phyloP scores from a whole-genome alignment of 2,329 filamentous ascomycete species.

The Curvularia sp. region DNA sequence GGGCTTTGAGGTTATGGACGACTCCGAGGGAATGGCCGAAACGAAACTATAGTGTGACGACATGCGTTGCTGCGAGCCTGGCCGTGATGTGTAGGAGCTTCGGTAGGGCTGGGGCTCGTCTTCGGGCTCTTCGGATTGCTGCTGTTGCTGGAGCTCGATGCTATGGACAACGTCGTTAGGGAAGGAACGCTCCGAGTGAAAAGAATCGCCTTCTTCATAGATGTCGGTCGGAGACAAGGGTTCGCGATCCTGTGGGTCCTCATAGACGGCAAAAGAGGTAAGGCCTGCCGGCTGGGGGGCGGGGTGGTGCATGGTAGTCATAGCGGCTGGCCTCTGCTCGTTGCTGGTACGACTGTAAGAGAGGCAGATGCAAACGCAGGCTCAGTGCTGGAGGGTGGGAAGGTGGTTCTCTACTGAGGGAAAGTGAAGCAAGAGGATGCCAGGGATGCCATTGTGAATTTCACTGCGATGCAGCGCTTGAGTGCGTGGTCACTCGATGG shows the following conservation, averaged over 20 bases:
- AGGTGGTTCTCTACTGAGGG: background rate
- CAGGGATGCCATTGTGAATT: slow-evolving; percentile 22
- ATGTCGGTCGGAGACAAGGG: slow-evolving; percentile 40
- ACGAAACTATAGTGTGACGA: slow-evolving; percentile 46
- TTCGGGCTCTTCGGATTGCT: slow-evolving; percentile 14
- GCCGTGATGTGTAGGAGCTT: slow-evolving; percentile 44
- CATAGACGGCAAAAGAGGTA: slow-evolving; percentile 45
- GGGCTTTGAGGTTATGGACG: slow-evolving; percentile 45
- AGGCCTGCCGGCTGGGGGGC: slow-evolving; percentile 35
- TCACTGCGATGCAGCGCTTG: slow-evolving; percentile 4
- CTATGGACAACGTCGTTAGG: slow-evolving; percentile 39
- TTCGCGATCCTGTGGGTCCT: slow-evolving; percentile 42
- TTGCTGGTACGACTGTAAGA: slow-evolving; percentile 28
- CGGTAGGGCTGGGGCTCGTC: slow-evolving; percentile 40
- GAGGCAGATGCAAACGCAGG: slow-evolving; percentile 5
- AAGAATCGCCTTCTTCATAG: slow-evolving; percentile 45
- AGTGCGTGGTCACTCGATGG: slow-evolving; percentile 6
- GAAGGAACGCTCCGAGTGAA: slow-evolving; percentile 42
- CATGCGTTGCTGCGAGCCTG: slow-evolving; percentile 32
- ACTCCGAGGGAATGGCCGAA: slow-evolving; percentile 50
- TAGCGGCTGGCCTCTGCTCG: slow-evolving; percentile 22
- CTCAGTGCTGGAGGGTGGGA: background rate
- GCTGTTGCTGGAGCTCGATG: slow-evolving; percentile 39
- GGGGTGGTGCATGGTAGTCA: slow-evolving; percentile 44
- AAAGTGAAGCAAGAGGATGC: slow-evolving; percentile 4